Base-by-base conservation (phyloP, 768 basidiomycete species). In the Russula olivacea region DNA sequence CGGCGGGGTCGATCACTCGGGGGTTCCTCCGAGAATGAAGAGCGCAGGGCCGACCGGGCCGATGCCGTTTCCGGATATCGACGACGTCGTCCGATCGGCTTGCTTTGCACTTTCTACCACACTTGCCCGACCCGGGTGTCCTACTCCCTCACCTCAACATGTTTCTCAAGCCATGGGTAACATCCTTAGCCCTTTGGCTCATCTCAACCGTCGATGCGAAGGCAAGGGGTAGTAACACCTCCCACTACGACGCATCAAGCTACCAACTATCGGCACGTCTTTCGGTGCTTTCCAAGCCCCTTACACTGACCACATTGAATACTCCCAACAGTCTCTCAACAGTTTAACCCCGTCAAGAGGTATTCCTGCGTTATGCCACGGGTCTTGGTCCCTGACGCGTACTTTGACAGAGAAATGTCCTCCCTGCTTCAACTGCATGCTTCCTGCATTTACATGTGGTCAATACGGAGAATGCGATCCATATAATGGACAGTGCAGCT, bases 401-500 rank as follows among this genome's bases (percentile, higher is more conserved):
- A 23, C 17, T 55, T 15, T 38, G 17, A 30, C 55, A 75, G 74
- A 63, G 38, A 67, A 83, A 74, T 91, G 89, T 66, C 89, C 89
- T 8, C 89, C 89, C 4, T 98, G 95, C 75, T 99, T 99, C 80
- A 98, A 99, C 74, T 99, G 96, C 73, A 80, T 93, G 59, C 79
- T 99, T 17, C 93, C 94, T 0, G 89, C 84, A 0, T 98, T 95
- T 74, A 88, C 81, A 0, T 99, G 96, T 71, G 93, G 93, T 1
- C 93, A 98, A 74, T 97, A 85, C 68, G 95, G 93, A 30, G 77
- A 85, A 49, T 99, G 97, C 76, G 88, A 95, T 71, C 80, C 84
- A 54, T 98, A 89, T 71, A 86, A 98, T 71, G 97, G 97, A 1
- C 93, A 97, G 69, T 99, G 97, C 76, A 87, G 93, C 71, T 99